Evolutionary conservation across 73 alveolate species (phyloP), one percentile per base, ranked within the genome.

Genomic region (Tetrahymena borealis): DNA sequence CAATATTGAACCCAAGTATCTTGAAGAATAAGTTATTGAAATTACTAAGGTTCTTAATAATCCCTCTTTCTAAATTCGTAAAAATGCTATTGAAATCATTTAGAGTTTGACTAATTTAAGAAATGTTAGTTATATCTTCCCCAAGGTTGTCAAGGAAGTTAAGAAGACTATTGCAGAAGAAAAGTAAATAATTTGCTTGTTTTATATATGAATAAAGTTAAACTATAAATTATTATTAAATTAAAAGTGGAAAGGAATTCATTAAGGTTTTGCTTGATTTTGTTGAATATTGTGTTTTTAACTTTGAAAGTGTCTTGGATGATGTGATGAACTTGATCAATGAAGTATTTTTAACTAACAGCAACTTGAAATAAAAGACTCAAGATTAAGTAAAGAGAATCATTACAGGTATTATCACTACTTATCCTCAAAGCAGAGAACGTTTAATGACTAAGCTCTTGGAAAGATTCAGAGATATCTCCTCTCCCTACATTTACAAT

Each of bases 1-100:
- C 90, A 91, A 79, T 36, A 39, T 77, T 20, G 60, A 94, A 78
- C 92, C 97, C 15, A 96, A 94, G 90, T 60, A 94, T 4, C 91
- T 96, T 31, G 96, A 96, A 39, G 98, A 96, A 39, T 90, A 94
- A 79, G 94, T 96, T 90, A 79, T 93, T 18, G 98, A 96, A 24
- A 96, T 96, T 33, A 93, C 96, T 28, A 96, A 96, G 31, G 96
- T 95, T 13, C 79, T 96, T 8, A 90, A 60, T n/a, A 91, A 91
- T 60, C 95, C 98, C 39, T 91, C 96, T 20, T 78, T 90, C 37
- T 98, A 97, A 90, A 95, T 98, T 90, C 93, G 98, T 39, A 95
- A 93, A 90, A 95, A 94, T 77, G 98, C 98, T 35, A 91, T 98
- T 37, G 98, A 98, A 37, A 95, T 98, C 41, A 96, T 97, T 43